Percentiles rank a stretch among this genome's conserved stretches.
phyloP scores from a whole-genome alignment of 208 protist species.

The Trypanosoma congolense region DNA sequence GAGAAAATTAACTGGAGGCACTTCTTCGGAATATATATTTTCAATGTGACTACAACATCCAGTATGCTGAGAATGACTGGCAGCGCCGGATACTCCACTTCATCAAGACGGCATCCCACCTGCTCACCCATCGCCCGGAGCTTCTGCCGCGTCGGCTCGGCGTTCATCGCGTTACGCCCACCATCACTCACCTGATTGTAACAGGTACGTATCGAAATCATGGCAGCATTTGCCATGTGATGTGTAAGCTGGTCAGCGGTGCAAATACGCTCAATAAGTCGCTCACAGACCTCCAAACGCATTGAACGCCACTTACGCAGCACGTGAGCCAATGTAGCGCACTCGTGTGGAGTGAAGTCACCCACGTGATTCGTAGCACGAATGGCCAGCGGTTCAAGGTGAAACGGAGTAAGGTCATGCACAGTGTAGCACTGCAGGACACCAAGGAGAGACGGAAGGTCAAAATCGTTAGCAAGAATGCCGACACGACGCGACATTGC shows the following conservation, averaged over 20 bases:
- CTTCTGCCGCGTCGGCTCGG: conserved; percentile 81
- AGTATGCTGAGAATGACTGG: conserved; percentile 57
- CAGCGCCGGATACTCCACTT: conserved; percentile 66
- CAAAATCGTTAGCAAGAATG: conserved; percentile 84
- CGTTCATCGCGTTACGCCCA: conserved; percentile 76
- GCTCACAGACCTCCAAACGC: conserved; percentile 82
- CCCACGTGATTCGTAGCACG: conserved; percentile 81
- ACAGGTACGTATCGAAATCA: conserved; percentile 67
- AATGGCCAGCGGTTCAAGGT: conserved; percentile 72
- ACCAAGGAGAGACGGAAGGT: conserved; percentile 78
- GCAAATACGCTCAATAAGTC: conserved; percentile 75
- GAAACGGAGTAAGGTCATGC: conserved; percentile 72
- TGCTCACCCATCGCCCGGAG: conserved; percentile 84
- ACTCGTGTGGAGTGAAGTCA: conserved; percentile 85
- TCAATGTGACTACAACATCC: conserved; percentile 77
- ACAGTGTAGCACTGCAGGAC: conserved; percentile 87
- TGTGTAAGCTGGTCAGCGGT: conserved; percentile 73
- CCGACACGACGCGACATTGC: conserved; percentile 72
- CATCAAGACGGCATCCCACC: conserved; percentile 68
- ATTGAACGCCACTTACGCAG: conserved; percentile 76
- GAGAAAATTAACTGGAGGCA: conserved; percentile 63
- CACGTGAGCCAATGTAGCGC: conserved; percentile 72
- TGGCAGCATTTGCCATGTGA: conserved; percentile 73
- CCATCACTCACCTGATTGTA: conserved; percentile 72
- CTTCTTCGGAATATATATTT: conserved; percentile 89